Percentiles rank a stretch among this genome's conserved stretches.
Conservation (phyloP, 352 stramenopile species). For the Nannochloropsis limnetica region DNA sequence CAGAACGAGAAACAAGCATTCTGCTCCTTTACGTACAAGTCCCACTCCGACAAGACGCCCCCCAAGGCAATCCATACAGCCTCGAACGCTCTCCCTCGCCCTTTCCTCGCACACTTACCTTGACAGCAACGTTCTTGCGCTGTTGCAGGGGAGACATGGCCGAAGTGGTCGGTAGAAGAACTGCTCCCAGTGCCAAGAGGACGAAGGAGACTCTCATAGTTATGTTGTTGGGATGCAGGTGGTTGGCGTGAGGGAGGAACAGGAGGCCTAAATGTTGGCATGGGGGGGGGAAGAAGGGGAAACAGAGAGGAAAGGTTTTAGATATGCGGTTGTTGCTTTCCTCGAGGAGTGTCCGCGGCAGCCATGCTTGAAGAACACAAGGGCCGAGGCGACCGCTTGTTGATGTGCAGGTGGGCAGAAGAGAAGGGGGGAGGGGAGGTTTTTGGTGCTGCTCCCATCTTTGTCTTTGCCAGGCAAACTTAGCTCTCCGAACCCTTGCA, state of each 20-base stretch:
- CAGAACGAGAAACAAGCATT: neutral
- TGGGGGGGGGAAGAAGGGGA: neutral
- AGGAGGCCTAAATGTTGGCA: neutral
- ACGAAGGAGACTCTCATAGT: neutral
- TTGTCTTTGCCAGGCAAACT: too few species aligned
- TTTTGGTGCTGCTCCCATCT: too few species aligned
- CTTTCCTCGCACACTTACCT: neutral
- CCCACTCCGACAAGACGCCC: neutral
- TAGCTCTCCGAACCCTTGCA: too few species aligned
- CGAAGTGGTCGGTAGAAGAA: neutral
- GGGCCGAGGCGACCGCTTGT: neutral
- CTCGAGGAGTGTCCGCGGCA: neutral
- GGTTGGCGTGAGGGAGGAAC: neutral
- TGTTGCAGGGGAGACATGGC: neutral
- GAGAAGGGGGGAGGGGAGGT: neutral
- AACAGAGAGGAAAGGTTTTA: neutral
- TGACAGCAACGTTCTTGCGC: neutral
- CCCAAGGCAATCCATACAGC: neutral
- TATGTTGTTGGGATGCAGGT: neutral
- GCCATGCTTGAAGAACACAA: neutral
- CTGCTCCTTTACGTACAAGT: neutral
- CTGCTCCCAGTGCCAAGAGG: neutral
- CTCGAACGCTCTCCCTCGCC: neutral
- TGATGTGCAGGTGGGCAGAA: neutral
- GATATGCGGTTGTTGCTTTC: neutral